Percentiles rank a stretch among this genome's conserved stretches.
Conservation (phyloP, 352 stramenopile genomes). For the Phytopythium cucurbitacearum region DNA sequence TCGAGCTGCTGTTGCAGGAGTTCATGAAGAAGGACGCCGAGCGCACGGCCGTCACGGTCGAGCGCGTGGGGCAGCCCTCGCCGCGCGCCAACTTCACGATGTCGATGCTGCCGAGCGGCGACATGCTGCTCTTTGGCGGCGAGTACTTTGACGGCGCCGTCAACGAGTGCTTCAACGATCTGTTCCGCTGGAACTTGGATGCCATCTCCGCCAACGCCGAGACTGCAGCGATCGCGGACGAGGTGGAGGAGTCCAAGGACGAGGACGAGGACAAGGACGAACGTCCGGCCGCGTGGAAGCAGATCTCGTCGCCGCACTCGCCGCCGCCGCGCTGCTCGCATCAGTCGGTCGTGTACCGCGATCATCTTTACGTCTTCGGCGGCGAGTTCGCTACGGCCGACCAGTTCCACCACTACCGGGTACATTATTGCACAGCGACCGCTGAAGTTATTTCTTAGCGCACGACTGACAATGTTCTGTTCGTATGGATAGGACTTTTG, state of each 20-base stretch:
- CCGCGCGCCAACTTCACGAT: constrained; percentile 81
- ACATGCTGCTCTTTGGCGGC: constrained; percentile 94
- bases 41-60: constrained; percentile 58
- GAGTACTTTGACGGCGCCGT: constrained; percentile 97
- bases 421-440: constrained; percentile 12
- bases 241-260: constrained; percentile 12
- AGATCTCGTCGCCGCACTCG: constrained; percentile 87
- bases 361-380: constrained; percentile 96
- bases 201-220: constrained; percentile 19
- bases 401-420: constrained; percentile 97
- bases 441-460: not conserved
- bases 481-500: constrained; percentile 69
- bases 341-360: constrained; percentile 91
- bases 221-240: constrained; percentile 6
- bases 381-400: constrained; percentile 95
- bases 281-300: constrained; percentile 70
- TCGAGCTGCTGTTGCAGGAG: constrained; percentile 75
- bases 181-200: constrained; percentile 93
- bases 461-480: not conserved
- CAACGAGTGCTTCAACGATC: constrained; percentile 95
- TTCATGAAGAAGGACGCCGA: constrained; percentile 77
- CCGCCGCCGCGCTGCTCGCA: constrained; percentile 93
- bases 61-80: constrained; percentile 44
- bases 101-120: constrained; percentile 59
- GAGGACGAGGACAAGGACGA: constrained; percentile 14